phyloP scores from a whole-genome alignment of 805 yeast genomes.

The Dipodascopsis uninucleata region DNA sequence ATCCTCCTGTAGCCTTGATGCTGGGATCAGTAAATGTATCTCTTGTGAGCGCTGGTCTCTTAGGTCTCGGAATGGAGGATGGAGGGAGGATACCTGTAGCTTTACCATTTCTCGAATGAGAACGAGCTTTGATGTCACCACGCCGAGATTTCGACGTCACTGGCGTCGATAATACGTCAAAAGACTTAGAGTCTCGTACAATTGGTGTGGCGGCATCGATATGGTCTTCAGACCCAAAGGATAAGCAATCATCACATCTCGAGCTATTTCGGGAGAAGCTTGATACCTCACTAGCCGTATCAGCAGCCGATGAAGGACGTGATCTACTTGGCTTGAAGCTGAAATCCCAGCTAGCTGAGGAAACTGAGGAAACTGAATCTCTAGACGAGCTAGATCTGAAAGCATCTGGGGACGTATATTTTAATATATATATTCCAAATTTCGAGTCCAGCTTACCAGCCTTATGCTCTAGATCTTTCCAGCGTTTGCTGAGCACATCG shows the following conservation, averaged over 20 bases:
- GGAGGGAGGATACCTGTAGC: neutral
- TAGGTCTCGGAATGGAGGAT: slow-evolving; percentile 15
- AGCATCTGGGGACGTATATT: neutral
- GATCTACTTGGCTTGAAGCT: slow-evolving; percentile 16
- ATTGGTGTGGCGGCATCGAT: too few species aligned
- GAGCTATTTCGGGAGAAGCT: too few species aligned
- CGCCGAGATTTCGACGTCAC: too few species aligned
- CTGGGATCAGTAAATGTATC: slow-evolving; percentile 2
- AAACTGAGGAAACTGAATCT: slow-evolving; percentile 4
- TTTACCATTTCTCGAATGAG: too few species aligned
- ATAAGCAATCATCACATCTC: too few species aligned
- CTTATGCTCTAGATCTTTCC: slow-evolving; percentile 18
- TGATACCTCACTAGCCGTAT: too few species aligned
- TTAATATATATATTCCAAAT: slow-evolving; percentile 9
- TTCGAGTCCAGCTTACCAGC: slow-evolving; percentile 10
- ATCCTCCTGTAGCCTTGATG: slow-evolving; percentile 2
- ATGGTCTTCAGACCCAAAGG: too few species aligned
- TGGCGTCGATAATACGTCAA: too few species aligned
- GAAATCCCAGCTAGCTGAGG: slow-evolving; percentile 1
- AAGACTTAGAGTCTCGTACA: too few species aligned
- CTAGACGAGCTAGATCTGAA: slow-evolving; percentile 9
- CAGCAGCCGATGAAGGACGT: slow-evolving; percentile 14
- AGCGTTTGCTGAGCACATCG: slow-evolving; percentile 9
- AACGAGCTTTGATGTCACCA: too few species aligned
- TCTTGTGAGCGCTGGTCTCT: slow-evolving; percentile 4